phyloP scores from a whole-genome alignment of 139 green algal genomes.

The Picochlorum costavermella region DNA sequence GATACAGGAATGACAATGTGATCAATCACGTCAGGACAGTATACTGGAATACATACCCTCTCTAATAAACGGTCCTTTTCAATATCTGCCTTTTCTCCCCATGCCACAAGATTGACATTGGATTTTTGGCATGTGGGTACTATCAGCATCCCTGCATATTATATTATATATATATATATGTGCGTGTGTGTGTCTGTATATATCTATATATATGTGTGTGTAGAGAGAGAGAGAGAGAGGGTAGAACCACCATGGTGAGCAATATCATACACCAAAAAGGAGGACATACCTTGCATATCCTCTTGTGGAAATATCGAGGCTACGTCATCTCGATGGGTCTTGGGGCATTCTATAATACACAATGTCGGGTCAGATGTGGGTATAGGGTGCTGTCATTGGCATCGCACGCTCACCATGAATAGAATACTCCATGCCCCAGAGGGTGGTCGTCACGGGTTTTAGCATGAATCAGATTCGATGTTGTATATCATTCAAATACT shows the following conservation, averaged over 20 bases:
- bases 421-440: slow-evolving; percentile 61
- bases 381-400: not conserved
- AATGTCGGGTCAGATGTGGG: not conserved
- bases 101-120: slow-evolving; percentile 69
- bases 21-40: no score
- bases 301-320: slow-evolving; percentile 39
- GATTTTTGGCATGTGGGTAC: slow-evolving; percentile 80
- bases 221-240: no score
- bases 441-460: slow-evolving; percentile 26
- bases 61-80: slow-evolving; percentile 85
- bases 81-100: slow-evolving; percentile 63
- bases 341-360: slow-evolving; percentile 20
- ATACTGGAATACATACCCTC: not conserved
- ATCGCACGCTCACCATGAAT: slow-evolving; percentile 39
- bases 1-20: no score
- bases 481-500: no score
- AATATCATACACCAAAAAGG: not conserved
- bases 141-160: slow-evolving; percentile 34
- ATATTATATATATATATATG: no score
- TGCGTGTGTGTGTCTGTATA: no score
- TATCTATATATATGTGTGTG: no score
- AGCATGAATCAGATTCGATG: not conserved
- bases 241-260: no score
- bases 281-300: slow-evolving; percentile 30
- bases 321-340: slow-evolving; percentile 37